Base-by-base conservation (phyloP, 345 rosid species). In the Citrus glauca region DNA sequence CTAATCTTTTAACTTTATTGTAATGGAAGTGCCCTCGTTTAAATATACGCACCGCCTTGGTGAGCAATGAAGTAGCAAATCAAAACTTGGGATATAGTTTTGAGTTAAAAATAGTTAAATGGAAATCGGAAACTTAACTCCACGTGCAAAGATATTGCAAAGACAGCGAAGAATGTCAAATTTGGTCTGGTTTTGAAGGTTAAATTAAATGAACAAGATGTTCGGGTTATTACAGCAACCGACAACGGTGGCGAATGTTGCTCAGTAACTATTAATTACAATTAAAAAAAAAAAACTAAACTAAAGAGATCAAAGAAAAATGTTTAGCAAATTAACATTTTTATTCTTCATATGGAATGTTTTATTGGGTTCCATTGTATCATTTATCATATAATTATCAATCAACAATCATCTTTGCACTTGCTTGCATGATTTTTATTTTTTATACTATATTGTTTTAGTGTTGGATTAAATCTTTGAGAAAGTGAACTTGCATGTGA, bases 191-290 rank as follows among this genome's bases (percentile, higher is more conserved):
- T 78, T 82, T 67, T 75, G 81, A 72, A 77, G 74, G 77, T 71
- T 63, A 81, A 82, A 69, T 73, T 80, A 76, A 83, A 62, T 67
- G 35, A 74, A 82, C 80, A 71, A 79, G 81, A 81, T 77, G 67
- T 65, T 71, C 75, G 74, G 69, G 76, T 4, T 80, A 55, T 27
- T 55, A 7, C 6, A 77, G 73, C 84, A 83, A 78, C 86, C 87
- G 83, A 87, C 84, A 80, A 25, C 65, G 75, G 76, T 38, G 40
- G 74, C 74, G 78, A 82, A 85, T 83, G 88, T 79, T 79, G 84
- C 74, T 79, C 70, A 42, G 60, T 33, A 0, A 71, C 20, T 71
- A 0, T 7, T 66, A 57, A 35, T 35, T 65, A 64, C n/a, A 22
- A 13, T 75, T 45, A 66, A 64, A 56, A 45, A 64, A 4, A 19